Conservation (phyloP, 306 rosid species). For the Arachis hypogaea region DNA sequence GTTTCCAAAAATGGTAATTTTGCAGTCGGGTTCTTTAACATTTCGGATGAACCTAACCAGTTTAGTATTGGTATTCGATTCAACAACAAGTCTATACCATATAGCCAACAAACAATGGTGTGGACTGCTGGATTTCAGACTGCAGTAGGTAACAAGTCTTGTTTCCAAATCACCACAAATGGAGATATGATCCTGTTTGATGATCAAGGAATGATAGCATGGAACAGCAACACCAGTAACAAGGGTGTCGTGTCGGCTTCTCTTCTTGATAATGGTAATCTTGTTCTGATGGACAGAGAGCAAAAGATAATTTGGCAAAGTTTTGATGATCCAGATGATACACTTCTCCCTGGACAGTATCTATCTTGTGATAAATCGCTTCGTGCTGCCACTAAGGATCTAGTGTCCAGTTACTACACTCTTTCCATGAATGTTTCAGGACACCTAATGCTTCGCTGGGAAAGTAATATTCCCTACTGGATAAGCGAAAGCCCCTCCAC, state of each 20-base stretch:
- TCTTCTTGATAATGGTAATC: slow-evolving; percentile 72
- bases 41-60: slow-evolving; percentile 55
- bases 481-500: slow-evolving; percentile 50
- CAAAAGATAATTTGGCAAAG: slow-evolving; percentile 70
- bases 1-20: slow-evolving; percentile 75
- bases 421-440: slow-evolving; percentile 71
- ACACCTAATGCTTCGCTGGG: slow-evolving; percentile 71
- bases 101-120: slow-evolving; percentile 53
- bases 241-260: slow-evolving; percentile 58
- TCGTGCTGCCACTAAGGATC: slow-evolving; percentile 60
- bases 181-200: slow-evolving; percentile 72
- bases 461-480: slow-evolving; percentile 69
- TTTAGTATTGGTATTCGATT: slow-evolving; percentile 67
- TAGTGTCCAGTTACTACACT: slow-evolving; percentile 63
- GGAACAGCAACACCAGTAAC: slow-evolving; percentile 61
- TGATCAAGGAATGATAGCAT: slow-evolving; percentile 45
- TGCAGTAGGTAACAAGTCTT: slow-evolving; percentile 60
- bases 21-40: slow-evolving; percentile 69
- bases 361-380: slow-evolving; percentile 51
- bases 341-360: slow-evolving; percentile 81
- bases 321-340: slow-evolving; percentile 71
- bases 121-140: slow-evolving; percentile 73
- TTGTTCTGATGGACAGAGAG: slow-evolving; percentile 57
- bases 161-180: slow-evolving; percentile 54
- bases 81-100: slow-evolving; percentile 63